These are phyloP conservation scores for Neurospora sp. DNA, from an alignment of 495 filamentous ascomycete species.

Conservation along the genomic window DNA sequence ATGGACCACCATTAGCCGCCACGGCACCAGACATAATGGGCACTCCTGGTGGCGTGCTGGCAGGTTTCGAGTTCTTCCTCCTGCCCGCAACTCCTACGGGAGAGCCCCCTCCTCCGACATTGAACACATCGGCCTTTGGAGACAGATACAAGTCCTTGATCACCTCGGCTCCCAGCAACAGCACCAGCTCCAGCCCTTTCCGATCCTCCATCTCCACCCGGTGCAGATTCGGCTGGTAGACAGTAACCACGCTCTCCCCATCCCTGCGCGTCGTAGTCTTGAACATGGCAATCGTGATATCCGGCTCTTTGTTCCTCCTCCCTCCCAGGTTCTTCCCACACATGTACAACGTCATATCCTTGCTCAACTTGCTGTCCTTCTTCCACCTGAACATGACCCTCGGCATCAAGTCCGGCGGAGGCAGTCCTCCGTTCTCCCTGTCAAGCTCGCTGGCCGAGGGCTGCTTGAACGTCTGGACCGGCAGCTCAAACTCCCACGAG, in stretches of 20 bases:
- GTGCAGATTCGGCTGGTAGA: constrained; percentile 87
- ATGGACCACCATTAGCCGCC: neutral
- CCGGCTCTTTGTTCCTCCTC: constrained; percentile 76
- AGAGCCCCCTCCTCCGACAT: constrained; percentile 43
- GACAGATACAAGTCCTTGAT: constrained; percentile 80
- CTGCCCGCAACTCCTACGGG: constrained; percentile 12
- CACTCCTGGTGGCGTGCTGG: constrained; percentile 8
- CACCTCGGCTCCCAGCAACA: constrained; percentile 72
- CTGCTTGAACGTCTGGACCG: constrained; percentile 69
- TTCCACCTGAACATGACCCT: constrained; percentile 84
- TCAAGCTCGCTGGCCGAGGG: constrained; percentile 72
- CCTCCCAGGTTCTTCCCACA: constrained; percentile 64
- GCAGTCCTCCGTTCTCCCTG: constrained; percentile 56
- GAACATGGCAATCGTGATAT: constrained; percentile 86
- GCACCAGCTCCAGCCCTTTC: constrained; percentile 83
- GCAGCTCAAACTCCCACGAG: constrained; percentile 88
- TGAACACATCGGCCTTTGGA: constrained; percentile 62
- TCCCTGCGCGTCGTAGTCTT: constrained; percentile 24
- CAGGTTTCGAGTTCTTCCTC: constrained; percentile 36
- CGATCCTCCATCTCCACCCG: constrained; percentile 88
- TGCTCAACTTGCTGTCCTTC: constrained; percentile 74
- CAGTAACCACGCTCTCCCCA: constrained; percentile 46
- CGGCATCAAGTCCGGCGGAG: constrained; percentile 59
- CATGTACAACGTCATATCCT: constrained; percentile 70
- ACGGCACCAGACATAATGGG: constrained; percentile 25